Percentiles rank a stretch among this genome's conserved stretches.
Conservation (phyloP, 2,329 filamentous ascomycete genomes). For the Seiridium unicorne region DNA sequence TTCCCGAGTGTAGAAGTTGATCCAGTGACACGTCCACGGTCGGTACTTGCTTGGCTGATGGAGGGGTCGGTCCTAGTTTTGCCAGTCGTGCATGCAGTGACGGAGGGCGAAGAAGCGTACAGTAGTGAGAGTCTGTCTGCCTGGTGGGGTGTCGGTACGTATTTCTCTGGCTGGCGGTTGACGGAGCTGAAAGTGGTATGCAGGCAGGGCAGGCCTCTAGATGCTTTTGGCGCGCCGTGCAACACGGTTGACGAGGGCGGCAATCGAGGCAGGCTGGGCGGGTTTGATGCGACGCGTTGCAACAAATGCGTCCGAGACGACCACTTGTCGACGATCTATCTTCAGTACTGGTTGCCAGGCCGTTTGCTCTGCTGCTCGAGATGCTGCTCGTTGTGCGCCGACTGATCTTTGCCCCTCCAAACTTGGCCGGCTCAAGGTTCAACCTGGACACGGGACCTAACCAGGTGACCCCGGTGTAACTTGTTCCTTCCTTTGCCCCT, state of each 20-base stretch:
- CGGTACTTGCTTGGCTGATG: constrained; percentile 6
- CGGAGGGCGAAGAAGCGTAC: neutral
- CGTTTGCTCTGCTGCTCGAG: neutral
- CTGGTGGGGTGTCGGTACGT: constrained; percentile 1
- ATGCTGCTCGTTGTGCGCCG: neutral
- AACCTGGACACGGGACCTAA: constrained; percentile 1
- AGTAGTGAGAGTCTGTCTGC: neutral
- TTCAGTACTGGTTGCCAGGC: neutral
- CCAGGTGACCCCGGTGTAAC: neutral
- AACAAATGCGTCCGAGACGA: neutral
- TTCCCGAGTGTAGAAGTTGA: neutral
- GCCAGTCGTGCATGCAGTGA: constrained; percentile 1
- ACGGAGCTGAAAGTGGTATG: neutral
- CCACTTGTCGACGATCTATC: neutral
- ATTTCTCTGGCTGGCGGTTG: neutral
- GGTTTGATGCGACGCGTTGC: neutral
- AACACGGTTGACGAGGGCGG: neutral
- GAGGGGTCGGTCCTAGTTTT: constrained; percentile 6
- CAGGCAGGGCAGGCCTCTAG: neutral
- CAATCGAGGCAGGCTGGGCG: neutral
- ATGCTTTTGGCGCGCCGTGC: neutral
- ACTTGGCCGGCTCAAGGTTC: neutral
- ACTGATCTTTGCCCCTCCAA: constrained; percentile 5
- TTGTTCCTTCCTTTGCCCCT: neutral
- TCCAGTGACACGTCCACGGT: constrained; percentile 2